A percentile compares a stretch with the other conserved stretches of the same genome.
phyloP scores from a whole-genome alignment of 805 yeast species.

The Wickerhamomyces kurtzmanii region DNA sequence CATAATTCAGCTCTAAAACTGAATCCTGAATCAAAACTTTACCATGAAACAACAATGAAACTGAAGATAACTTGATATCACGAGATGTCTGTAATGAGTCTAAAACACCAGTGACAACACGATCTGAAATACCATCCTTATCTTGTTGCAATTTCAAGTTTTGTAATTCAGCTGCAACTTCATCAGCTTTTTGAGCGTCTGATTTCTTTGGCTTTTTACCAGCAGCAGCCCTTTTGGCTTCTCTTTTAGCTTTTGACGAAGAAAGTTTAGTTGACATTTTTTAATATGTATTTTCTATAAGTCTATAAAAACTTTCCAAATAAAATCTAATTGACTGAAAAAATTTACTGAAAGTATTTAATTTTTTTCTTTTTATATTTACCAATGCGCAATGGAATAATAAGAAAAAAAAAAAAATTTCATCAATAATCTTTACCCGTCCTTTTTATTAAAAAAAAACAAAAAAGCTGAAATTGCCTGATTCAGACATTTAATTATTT shows the following conservation, averaged over 20 bases:
- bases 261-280: too few relatives aligned
- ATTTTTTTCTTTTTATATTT: too few relatives aligned
- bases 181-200: conserved; percentile 32
- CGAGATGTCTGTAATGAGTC: conserved; percentile 84
- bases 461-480: too few relatives aligned
- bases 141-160: conserved; percentile 90
- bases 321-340: too few relatives aligned
- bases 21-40: conserved; percentile 93
- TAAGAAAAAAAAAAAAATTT: too few relatives aligned
- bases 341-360: too few relatives aligned
- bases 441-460: too few relatives aligned
- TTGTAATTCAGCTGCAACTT: conserved; percentile 61
- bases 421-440: too few relatives aligned
- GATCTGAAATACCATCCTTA: conserved; percentile 88
- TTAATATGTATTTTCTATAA: too few relatives aligned
- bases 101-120: conserved; percentile 96
- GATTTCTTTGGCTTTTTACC: conserved; percentile 60
- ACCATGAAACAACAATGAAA: conserved; percentile 93
- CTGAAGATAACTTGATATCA: conserved; percentile 86
- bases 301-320: too few relatives aligned
- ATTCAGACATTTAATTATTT: too few relatives aligned
- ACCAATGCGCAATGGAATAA: too few relatives aligned
- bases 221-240: conserved; percentile 87
- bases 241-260: conserved; percentile 96
- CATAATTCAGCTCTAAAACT: conserved; percentile 84